Conservation (phyloP, 1,139 yeast species). For the Pichia sp. region DNA sequence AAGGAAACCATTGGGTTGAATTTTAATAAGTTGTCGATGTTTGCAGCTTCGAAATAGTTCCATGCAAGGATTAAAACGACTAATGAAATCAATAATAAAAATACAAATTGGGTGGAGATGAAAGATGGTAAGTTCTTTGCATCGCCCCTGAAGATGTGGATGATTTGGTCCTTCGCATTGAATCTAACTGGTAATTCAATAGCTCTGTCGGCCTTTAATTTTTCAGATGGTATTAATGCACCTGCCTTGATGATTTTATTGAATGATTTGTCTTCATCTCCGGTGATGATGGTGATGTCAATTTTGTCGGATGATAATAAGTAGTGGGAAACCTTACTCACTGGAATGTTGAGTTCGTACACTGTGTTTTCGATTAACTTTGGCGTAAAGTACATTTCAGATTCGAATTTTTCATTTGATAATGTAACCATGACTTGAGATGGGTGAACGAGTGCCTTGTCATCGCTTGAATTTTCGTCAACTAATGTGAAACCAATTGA, state of each 20-base stretch:
- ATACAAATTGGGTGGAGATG: constrained; percentile 54
- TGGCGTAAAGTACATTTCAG: constrained; percentile 25
- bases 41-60: constrained; percentile 45
- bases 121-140: constrained; percentile 54
- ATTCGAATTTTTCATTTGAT: constrained; percentile 16
- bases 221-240: constrained; percentile 22
- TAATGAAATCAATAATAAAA: constrained; percentile 42
- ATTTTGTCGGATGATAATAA: constrained; percentile 23
- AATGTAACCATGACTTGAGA: constrained; percentile 27
- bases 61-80: constrained; percentile 48
- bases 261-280: constrained; percentile 24
- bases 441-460: constrained; percentile 11
- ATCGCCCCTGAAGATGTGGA: constrained; percentile 60
- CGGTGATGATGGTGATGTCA: constrained; percentile 26
- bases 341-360: constrained; percentile 20
- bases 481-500: constrained; percentile 20
- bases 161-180: constrained; percentile 62
- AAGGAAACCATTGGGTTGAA: constrained; percentile 38
- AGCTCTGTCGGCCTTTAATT: constrained; percentile 17
- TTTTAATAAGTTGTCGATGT: constrained; percentile 37
- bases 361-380: constrained; percentile 17
- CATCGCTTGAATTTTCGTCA: constrained; percentile 2
- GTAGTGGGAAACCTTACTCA: constrained; percentile 23
- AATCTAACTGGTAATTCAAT: constrained; percentile 40
- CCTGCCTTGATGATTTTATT: constrained; percentile 24